phyloP scores from a whole-genome alignment of 768 basidiomycete species.

The Strobilomyces dryophilus region DNA sequence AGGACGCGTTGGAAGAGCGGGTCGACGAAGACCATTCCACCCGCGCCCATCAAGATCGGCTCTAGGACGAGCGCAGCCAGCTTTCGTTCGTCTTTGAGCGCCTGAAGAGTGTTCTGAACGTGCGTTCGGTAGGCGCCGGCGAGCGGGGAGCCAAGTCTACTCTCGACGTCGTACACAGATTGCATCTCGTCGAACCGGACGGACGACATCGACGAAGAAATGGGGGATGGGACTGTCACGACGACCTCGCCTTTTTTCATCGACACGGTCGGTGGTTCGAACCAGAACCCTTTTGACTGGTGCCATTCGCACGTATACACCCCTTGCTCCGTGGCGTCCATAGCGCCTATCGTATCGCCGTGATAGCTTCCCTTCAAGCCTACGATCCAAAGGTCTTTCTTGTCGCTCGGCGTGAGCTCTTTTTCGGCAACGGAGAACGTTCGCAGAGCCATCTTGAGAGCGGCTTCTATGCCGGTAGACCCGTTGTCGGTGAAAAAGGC shows the following conservation, averaged over 20 bases:
- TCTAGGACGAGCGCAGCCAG: slow-evolving; percentile 84
- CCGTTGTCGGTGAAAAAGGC: slow-evolving; percentile 96
- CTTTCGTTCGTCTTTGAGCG: slow-evolving; percentile 39
- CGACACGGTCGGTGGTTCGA: slow-evolving; percentile 80
- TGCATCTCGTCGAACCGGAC: slow-evolving; percentile 40
- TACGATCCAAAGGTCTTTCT: slow-evolving; percentile 65
- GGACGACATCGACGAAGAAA: slow-evolving; percentile 30
- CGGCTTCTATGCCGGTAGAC: slow-evolving; percentile 96
- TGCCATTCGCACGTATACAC: slow-evolving; percentile 98
- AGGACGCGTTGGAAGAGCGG: slow-evolving; percentile 91
- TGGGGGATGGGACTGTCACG: slow-evolving; percentile 51
- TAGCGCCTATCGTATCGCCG: slow-evolving; percentile 95
- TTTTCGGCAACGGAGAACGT: slow-evolving; percentile 46
- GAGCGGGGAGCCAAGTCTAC: slow-evolving; percentile 56
- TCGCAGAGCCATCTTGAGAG: slow-evolving; percentile 92
- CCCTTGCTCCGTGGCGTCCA: slow-evolving; percentile 92
- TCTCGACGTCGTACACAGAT: slow-evolving; percentile 66
- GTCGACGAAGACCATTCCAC: slow-evolving; percentile 96
- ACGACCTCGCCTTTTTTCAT: slow-evolving; percentile 56
- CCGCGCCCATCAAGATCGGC: slow-evolving; percentile 91
- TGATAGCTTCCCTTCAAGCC: slow-evolving; percentile 94
- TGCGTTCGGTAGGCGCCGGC: slow-evolving; percentile 60
- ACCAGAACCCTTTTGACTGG: slow-evolving; percentile 86
- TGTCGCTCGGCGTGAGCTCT: slow-evolving; percentile 33
- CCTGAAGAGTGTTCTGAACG: slow-evolving; percentile 49